Conservation (phyloP, 1,284 basidiomycete genomes). For the Cronartium ribicola region DNA sequence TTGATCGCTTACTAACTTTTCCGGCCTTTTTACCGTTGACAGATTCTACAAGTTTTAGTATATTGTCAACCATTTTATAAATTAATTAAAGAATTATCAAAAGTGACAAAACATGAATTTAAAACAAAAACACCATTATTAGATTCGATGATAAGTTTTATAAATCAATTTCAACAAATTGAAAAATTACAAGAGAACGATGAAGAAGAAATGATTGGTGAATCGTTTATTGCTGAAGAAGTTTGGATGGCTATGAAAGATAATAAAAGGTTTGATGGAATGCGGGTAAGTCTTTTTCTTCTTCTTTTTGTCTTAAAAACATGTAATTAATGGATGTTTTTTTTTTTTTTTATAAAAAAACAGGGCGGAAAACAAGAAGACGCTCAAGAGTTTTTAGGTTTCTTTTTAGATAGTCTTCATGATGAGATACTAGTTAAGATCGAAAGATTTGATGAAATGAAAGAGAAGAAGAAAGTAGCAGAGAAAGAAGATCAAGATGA, state of each 20-base stretch:
- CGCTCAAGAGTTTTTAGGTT: constrained; percentile 97
- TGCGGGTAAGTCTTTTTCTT: constrained; percentile 63
- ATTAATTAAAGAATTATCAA: constrained; percentile 69
- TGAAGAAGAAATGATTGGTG: constrained; percentile 38
- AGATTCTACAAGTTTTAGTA: constrained; percentile 78
- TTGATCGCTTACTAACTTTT: not conserved
- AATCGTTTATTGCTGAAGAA: constrained; percentile 78
- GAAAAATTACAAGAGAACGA: constrained; percentile 7
- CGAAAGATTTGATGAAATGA: constrained; percentile 48
- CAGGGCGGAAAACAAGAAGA: constrained; percentile 93
- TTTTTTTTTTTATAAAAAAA: constrained; percentile 7
- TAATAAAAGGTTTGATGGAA: constrained; percentile 87
- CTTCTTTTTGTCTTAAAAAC: constrained; percentile 14
- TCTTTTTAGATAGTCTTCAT: constrained; percentile 90
- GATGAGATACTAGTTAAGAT: constrained; percentile 77
- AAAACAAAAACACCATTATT: constrained; percentile 67
- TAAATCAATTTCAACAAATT: constrained; percentile 42
- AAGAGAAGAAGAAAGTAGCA: constrained; percentile 40
- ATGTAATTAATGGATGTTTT: constrained; percentile 29
- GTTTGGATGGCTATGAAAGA: constrained; percentile 95
- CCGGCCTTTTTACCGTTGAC: constrained; percentile 24
- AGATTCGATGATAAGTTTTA: constrained; percentile 60
- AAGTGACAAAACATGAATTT: constrained; percentile 55
- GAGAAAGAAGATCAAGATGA: constrained; percentile 51
- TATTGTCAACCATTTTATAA: constrained; percentile 81